phyloP scores from a whole-genome alignment of 768 basidiomycete species.

The Suillus luteus region DNA sequence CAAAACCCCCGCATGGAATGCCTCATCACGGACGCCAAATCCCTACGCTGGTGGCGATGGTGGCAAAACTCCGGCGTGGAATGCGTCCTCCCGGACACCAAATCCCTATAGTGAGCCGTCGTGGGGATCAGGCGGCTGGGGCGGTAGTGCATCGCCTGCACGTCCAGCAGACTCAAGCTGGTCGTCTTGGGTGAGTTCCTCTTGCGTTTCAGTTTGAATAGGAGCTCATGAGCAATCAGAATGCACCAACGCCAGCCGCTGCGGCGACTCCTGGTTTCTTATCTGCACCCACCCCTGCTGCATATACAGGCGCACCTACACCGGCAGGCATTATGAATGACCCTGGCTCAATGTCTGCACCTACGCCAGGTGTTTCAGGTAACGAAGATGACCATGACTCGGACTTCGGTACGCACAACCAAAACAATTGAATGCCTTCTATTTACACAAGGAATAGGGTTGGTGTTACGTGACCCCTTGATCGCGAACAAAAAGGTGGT shows the following conservation, averaged over 20 bases:
- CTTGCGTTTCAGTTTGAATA: slow-evolving; percentile 29
- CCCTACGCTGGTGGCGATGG: slow-evolving; percentile 51
- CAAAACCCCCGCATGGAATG: slow-evolving; percentile 70
- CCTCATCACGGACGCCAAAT: slow-evolving; percentile 67
- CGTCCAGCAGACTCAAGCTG: slow-evolving; percentile 35
- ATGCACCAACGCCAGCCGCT: slow-evolving; percentile 41
- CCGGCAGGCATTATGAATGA: slow-evolving; percentile 22
- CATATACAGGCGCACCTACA: slow-evolving; percentile 35
- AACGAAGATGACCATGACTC: slow-evolving; percentile 30
- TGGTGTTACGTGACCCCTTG: slow-evolving; percentile 30
- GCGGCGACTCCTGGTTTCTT: slow-evolving; percentile 41
- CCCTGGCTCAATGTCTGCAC: slow-evolving; percentile 27
- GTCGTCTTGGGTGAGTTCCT: slow-evolving; percentile 35
- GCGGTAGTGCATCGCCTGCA: slow-evolving; percentile 31
- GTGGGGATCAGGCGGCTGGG: slow-evolving; percentile 36
- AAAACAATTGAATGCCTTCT: not conserved
- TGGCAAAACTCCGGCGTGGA: slow-evolving; percentile 57
- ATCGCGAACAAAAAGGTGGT: slow-evolving; percentile 33
- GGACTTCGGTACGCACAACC: slow-evolving; percentile 3
- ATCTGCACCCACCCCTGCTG: slow-evolving; percentile 33
- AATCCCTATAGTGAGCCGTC: slow-evolving; percentile 47
- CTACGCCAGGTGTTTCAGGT: slow-evolving; percentile 32
- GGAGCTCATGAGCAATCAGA: slow-evolving; percentile 36
- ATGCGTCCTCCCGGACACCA: slow-evolving; percentile 51
- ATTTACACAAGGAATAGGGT: slow-evolving; percentile 33